A percentile compares a stretch with the other conserved stretches of the same genome.
These are phyloP conservation scores for Ophiocordyceps polyrhachis-furcata DNA, from an alignment of 2,329 filamentous ascomycete genomes.

Conservation along the genomic window DNA sequence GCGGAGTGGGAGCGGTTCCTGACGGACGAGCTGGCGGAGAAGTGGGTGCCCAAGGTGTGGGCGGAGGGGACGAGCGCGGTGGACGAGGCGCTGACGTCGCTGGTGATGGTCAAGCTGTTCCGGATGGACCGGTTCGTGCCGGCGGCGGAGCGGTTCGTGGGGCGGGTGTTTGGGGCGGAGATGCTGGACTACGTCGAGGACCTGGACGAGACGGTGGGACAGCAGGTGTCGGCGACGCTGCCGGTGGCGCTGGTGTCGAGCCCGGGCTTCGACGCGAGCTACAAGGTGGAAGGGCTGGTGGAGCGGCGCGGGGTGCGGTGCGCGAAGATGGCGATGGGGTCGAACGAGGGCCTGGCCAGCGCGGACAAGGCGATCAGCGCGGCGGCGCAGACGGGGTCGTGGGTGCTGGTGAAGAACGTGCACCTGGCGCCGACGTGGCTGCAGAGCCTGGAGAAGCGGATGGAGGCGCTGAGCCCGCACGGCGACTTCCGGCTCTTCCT, in stretches of 20 bases:
- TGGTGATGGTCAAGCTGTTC: constrained; percentile 85
- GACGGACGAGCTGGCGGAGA: constrained; percentile 69
- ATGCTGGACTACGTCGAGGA: constrained; percentile 76
- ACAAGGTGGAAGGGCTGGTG: constrained; percentile 94
- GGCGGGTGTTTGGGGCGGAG: constrained; percentile 63
- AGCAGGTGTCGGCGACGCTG: constrained; percentile 68
- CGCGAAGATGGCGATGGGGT: constrained; percentile 98
- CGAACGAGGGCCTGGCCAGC: constrained; percentile 77
- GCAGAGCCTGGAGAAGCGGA: constrained; percentile 89
- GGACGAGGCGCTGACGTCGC: constrained; percentile 63
- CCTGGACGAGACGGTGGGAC: constrained; percentile 63
- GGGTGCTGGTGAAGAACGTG: constrained; percentile 98
- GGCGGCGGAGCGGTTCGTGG: constrained; percentile 76
- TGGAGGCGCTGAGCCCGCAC: constrained; percentile 89
- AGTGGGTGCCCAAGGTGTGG: constrained; percentile 62
- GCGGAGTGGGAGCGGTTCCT: constrained; percentile 69
- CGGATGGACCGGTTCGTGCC: constrained; percentile 91
- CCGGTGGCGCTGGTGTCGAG: constrained; percentile 88
- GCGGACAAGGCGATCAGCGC: constrained; percentile 92
- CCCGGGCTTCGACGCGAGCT: constrained; percentile 93
- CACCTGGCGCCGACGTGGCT: constrained; percentile 92
- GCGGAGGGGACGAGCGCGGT: constrained; percentile 40
- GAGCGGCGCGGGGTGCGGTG: constrained; percentile 67
- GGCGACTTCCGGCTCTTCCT: constrained; percentile 86
- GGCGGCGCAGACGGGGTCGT: constrained; percentile 77